Conservation (phyloP, 495 filamentous ascomycete genomes). For the Aspergillus steynii region DNA sequence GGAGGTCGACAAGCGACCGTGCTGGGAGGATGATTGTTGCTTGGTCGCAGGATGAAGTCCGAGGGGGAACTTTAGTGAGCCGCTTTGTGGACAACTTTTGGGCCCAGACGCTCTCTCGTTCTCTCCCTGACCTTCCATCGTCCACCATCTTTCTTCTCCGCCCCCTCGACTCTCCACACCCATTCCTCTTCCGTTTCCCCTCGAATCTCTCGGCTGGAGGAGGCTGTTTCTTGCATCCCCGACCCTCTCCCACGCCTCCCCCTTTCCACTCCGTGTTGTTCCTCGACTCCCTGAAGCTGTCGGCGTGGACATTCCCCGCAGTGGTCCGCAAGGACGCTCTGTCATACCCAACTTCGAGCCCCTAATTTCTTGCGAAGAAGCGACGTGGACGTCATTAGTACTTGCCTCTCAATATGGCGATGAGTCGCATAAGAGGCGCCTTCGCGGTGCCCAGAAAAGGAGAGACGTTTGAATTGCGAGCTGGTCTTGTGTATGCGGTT, state of each 20-base stretch:
- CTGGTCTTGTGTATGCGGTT: constrained; percentile 74
- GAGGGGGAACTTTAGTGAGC: constrained; percentile 21
- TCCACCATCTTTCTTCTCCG: constrained; percentile 24
- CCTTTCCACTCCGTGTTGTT: constrained; percentile 7
- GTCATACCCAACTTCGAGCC: constrained; percentile 23
- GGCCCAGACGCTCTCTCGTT: constrained; percentile 29
- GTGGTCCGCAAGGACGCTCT: constrained; percentile 30
- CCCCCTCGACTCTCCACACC: constrained; percentile 9
- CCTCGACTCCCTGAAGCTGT: constrained; percentile 35
- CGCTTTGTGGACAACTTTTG: constrained; percentile 47
- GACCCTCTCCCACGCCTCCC: constrained; percentile 8
- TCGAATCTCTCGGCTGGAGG: constrained; percentile 6
- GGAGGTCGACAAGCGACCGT: not conserved
- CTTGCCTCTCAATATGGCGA: constrained; percentile 65
- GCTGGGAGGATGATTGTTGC: constrained; percentile 11
- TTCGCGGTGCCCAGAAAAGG: constrained; percentile 92
- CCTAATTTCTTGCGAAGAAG: constrained; percentile 41
- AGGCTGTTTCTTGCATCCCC: constrained; percentile 5
- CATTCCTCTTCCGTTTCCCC: constrained; percentile 8
- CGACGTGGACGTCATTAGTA: constrained; percentile 51
- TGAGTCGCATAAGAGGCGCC: constrained; percentile 92
- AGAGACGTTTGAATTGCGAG: constrained; percentile 96
- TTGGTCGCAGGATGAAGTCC: not conserved
- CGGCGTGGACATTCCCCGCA: constrained; percentile 39
- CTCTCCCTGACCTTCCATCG: constrained; percentile 18